Percentiles rank a stretch among this genome's conserved stretches.
Evolutionary conservation across 352 stramenopile genomes (phyloP).

Genomic region (Thraustochytrium sp.): DNA sequence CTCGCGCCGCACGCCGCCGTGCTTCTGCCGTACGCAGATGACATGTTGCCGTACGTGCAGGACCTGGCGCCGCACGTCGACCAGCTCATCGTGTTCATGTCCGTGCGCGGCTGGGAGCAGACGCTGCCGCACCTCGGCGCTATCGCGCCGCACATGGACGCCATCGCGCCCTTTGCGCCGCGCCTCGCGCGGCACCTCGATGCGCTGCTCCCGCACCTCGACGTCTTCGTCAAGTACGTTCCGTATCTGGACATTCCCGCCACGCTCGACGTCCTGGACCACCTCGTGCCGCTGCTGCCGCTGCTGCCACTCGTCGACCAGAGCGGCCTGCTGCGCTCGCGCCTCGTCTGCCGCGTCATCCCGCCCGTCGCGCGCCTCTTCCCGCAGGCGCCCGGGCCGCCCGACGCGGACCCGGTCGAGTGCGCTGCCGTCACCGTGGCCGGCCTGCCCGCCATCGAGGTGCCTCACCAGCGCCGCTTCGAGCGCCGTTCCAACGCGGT

Average conservation of each 20-base stretch:
- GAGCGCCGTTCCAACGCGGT: neutral
- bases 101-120: slow-evolving; percentile 25
- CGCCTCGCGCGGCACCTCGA: neutral
- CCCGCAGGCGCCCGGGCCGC: neutral
- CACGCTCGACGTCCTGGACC: slow-evolving; percentile 27
- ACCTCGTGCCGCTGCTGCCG: neutral
- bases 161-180: neutral
- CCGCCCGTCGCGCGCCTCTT: slow-evolving; percentile 4
- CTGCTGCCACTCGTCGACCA: slow-evolving; percentile 15
- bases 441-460: neutral
- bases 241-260: neutral
- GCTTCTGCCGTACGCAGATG: neutral
- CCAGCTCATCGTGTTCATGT: neutral
- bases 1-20: neutral
- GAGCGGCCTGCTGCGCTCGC: slow-evolving; percentile 1
- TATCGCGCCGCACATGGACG: neutral
- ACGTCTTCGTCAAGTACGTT: slow-evolving; percentile 28
- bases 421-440: neutral
- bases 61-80: neutral
- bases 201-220: neutral
- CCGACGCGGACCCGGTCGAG: neutral
- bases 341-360: neutral
- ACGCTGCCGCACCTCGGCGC: neutral
- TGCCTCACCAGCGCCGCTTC: neutral
- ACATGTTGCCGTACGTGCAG: neutral